Evolutionary conservation across 2,329 filamentous ascomycete genomes (phyloP).

Genomic region (Fusarium annulatum): DNA sequence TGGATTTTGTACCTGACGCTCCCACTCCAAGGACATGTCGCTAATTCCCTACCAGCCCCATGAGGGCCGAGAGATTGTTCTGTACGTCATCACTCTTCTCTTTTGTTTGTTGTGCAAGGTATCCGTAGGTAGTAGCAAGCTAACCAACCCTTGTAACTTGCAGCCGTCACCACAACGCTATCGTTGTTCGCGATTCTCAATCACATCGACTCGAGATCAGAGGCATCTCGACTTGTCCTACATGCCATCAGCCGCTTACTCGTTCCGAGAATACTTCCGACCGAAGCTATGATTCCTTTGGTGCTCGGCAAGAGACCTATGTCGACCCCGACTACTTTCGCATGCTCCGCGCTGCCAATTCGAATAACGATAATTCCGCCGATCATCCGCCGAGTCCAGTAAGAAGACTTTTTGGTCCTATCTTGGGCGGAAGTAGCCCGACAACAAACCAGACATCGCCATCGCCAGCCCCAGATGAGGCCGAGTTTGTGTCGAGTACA

Average conservation of each 20-base stretch:
- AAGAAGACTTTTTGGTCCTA: constrained; percentile 62
- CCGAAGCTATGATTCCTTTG: constrained; percentile 59
- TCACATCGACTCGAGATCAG: constrained; percentile 89
- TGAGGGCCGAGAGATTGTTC: constrained; percentile 81
- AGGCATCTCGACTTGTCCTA: constrained; percentile 84
- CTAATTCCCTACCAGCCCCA: constrained; percentile 80
- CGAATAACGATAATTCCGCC: constrained; percentile 55
- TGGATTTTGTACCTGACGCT: constrained; percentile 33
- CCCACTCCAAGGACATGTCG: constrained; percentile 60
- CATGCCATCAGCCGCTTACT: constrained; percentile 80
- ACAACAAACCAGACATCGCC: constrained; percentile 27
- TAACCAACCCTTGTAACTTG: constrained; percentile 59
- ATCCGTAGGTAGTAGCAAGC: neutral
- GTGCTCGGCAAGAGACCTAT: constrained; percentile 69
- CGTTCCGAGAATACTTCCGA: constrained; percentile 58
- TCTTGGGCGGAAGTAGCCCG: constrained; percentile 44
- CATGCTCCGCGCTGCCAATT: constrained; percentile 76
- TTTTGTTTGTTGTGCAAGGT: constrained; percentile 7
- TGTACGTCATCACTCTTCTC: constrained; percentile 70
- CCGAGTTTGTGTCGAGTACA: constrained; percentile 66
- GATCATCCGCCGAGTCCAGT: constrained; percentile 64
- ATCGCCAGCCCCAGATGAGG: constrained; percentile 42
- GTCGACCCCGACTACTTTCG: constrained; percentile 95
- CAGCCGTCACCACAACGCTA: constrained; percentile 91
- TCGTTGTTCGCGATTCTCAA: constrained; percentile 89